Evolutionary conservation across 441 rosid genomes (phyloP), one percentile per base, ranked within the genome.

Genomic region (Sinapis alba): DNA sequence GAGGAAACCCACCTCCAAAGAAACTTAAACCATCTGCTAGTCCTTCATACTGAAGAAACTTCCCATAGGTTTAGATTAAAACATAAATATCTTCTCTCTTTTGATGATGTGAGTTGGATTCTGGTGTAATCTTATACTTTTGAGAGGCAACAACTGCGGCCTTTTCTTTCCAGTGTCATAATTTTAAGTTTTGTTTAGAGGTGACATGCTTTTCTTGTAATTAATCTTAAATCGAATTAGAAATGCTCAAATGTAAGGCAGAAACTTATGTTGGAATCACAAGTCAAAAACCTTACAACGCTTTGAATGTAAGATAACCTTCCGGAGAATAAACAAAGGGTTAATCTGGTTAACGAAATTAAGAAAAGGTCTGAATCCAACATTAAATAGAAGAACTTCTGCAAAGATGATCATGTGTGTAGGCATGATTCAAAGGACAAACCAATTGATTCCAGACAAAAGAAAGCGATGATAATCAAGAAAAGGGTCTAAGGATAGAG

Each of bases 1-100:
- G 99, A 71, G 99, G 99, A 72, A 95, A 95, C 65, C 99, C 98
- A 7, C 95, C 97, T 27, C 98, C 99, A 62, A 95, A 90, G 84
- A 92, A 92, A 84, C 78, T 81, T 86, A 90, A 86, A 54, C 71
- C 83, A 41, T 60, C 88, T 68, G 83, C 84, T n/a, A 73, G 28
- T 65, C 54, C 54, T 60, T 43, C 66, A n/a, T 84, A 85, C 54
- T 86, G 78, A 84, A 51, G 47, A 27, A 66, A 73, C 32, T 43
- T 60, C 41, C 7, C 15, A 26, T 78, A 74, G 65, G 38, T 28
- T 15, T 56, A 53, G 70, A 30, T 72, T 54, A 23, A 1, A 16
- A 26, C 0, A 5, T 23, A 10, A 16, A 65, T 18, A 34, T 72
- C 16, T 32, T 57, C 24, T 66, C 56, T 9, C 64, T 59, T 50